Evolutionary conservation across 208 protist genomes (phyloP).

Genomic region (Trypanosomatidae sp.): DNA sequence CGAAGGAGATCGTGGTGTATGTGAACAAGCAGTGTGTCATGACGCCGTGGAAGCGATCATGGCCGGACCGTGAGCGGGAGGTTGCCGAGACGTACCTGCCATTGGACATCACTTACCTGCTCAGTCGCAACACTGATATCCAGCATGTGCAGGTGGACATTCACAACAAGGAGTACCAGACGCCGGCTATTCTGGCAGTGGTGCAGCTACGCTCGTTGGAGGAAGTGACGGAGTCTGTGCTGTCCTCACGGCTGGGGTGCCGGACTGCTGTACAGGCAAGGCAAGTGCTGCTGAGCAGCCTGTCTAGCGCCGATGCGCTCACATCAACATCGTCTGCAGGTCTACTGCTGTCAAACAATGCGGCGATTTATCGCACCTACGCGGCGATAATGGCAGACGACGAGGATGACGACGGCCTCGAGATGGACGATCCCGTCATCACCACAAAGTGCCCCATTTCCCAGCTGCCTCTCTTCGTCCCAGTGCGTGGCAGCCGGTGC

Average conservation of each 20-base stretch:
- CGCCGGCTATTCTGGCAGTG: conserved; percentile 46
- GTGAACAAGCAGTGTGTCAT: conserved; percentile 72
- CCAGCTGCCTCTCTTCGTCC: conserved; percentile 63
- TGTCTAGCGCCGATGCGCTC: background rate
- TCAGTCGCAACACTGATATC: conserved; percentile 28
- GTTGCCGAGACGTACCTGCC: conserved; percentile 74
- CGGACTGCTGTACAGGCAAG: conserved; percentile 6
- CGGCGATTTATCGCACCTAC: conserved; percentile 14
- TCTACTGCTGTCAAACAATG: conserved; percentile 12
- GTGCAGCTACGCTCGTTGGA: conserved; percentile 47
- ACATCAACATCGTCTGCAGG: background rate
- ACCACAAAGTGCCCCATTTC: conserved; percentile 81
- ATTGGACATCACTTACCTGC: conserved; percentile 76
- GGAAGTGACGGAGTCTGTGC: conserved; percentile 54
- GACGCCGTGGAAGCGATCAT: conserved; percentile 71
- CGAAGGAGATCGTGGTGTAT: conserved; percentile 74
- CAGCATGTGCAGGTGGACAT: conserved; percentile 68
- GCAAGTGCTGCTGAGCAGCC: conserved; percentile 13
- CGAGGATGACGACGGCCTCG: conserved; percentile 58
- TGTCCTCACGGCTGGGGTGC: conserved; percentile 25
- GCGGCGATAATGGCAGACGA: conserved; percentile 22
- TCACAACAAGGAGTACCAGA: conserved; percentile 67
- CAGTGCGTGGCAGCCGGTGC: conserved; percentile 66
- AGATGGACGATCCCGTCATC: conserved; percentile 68
- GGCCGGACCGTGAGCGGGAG: conserved; percentile 63